phyloP scores from a whole-genome alignment of 164 flowering plant genomes.

The Sedum album region DNA sequence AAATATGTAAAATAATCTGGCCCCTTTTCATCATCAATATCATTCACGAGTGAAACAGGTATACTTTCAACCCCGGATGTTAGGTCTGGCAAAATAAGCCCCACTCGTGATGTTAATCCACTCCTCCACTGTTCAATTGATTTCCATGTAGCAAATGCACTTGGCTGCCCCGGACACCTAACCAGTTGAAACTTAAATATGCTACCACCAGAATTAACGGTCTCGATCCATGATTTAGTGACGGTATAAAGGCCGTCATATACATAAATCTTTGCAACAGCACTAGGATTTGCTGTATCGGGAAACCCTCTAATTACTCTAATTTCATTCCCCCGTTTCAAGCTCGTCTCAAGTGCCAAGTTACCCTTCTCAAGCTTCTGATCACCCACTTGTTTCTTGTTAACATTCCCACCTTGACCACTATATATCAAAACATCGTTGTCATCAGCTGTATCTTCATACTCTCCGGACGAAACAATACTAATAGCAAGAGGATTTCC shows the following conservation, averaged over 20 bases:
- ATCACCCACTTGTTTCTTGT: conserved; percentile 12
- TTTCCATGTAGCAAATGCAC: conserved; percentile 13
- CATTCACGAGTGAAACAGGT: conserved; percentile 13
- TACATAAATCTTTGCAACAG: conserved; percentile 11
- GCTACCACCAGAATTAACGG: conserved; percentile 10
- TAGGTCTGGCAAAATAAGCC: conserved; percentile 14
- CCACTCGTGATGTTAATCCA: conserved; percentile 9
- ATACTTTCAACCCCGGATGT: conserved; percentile 10
- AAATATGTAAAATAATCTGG: conserved; percentile 11
- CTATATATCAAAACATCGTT: conserved; percentile 49
- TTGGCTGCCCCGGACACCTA: conserved; percentile 9
- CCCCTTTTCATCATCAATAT: conserved; percentile 13
- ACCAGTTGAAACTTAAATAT: conserved; percentile 14
- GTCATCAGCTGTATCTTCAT: conserved; percentile 44
- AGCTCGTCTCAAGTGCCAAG: conserved; percentile 14
- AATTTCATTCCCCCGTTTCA: conserved; percentile 11
- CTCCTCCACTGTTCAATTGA: conserved; percentile 14
- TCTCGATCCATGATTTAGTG: conserved; percentile 13
- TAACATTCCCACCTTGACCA: conserved; percentile 43
- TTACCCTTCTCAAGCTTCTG: conserved; percentile 17
- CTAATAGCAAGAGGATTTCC: conserved; percentile 45
- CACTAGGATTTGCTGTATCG: conserved; percentile 9
- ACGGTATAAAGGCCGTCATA: conserved; percentile 16
- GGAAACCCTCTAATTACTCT: conserved; percentile 14
- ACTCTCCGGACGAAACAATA: conserved; percentile 56